phyloP scores from a whole-genome alignment of 305 asterid genomes.

The Lippia alba region DNA sequence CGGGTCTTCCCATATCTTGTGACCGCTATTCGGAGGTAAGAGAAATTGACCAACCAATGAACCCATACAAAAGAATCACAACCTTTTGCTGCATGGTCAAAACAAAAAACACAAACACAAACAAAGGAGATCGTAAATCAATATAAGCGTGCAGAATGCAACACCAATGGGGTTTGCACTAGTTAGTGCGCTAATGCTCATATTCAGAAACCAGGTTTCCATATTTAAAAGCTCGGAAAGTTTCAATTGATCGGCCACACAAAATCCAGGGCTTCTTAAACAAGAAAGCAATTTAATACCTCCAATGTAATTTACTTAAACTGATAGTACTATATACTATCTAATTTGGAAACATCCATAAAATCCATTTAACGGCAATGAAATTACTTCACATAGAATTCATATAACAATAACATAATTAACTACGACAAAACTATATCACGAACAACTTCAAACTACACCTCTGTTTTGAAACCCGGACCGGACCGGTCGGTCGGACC shows the following conservation, averaged over 20 bases:
- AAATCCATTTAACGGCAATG: background rate
- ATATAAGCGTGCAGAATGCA: no score
- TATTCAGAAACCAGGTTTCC: no score
- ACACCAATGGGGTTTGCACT: no score
- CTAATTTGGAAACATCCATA: background rate
- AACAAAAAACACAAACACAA: no score
- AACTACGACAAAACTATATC: background rate
- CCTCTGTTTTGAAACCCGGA: no score
- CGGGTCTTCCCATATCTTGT: slow-evolving; percentile 94
- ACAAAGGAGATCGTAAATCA: background rate
- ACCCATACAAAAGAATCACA: slow-evolving; percentile 54
- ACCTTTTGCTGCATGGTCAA: slow-evolving; percentile 33
- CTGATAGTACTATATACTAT: background rate
- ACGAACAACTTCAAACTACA: background rate
- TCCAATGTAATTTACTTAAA: background rate
- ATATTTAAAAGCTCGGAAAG: no score
- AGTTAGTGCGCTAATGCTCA: no score
- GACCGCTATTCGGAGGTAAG: slow-evolving; percentile 61
- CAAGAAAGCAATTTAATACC: no score
- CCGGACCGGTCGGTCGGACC: background rate
- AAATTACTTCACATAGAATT: background rate
- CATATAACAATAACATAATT: slow-evolving; percentile 1
- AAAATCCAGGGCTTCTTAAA: background rate
- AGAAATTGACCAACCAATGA: slow-evolving; percentile 69
- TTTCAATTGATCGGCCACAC: background rate